Base-by-base conservation (phyloP, 78 protist genomes). In the Dictyostelium firmibasis region DNA sequence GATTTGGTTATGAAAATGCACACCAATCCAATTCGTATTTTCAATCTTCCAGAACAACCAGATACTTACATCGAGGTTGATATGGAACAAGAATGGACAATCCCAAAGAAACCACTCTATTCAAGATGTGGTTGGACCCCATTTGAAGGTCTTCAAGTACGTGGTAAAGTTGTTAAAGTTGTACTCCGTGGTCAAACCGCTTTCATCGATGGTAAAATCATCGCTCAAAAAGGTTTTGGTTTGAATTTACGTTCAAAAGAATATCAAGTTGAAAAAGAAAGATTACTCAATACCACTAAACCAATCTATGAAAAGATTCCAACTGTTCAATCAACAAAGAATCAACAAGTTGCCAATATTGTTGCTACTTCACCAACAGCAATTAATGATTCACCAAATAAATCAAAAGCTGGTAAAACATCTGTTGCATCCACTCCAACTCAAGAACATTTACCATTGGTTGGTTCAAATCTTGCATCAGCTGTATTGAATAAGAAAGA, bases 1-100 rank as follows among this genome's bases (percentile, higher is more conserved):
- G 83, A 95, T 44, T 29, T 96, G 6, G 53, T 57, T 25, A 67
- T 41, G 38, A 83, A 81, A 62, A 76, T 86, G 93, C 93, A 86
- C 91, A 69, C 91, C 79, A 86, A 86, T 82, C 97, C 97, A 60
- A 83, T 81, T 47, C 16, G 77, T 25, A 62, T 92, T 57, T 92
- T 97, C 77, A 64, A 76, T 70, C 41, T 97, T 3, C 92, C 96
- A 31, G 93, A 83, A 57, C 97, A 84, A 91, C 85, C 92, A 74
- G 94, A 89, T 79, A 92, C 97, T 38, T 67, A 60, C 60, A 86
- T 96, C 69, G 97, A 93, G 83, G 82, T 95, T 47, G 97, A 93
- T 64, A 82, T 94, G 88, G 97, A 97, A 76, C 74, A 81, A 53
- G 91, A 75, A 78, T 93, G 93, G 96, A 29, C 74, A 64, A 81